Base-by-base conservation (phyloP, 2,329 filamentous ascomycete genomes). In the Calonectria pteridis region DNA sequence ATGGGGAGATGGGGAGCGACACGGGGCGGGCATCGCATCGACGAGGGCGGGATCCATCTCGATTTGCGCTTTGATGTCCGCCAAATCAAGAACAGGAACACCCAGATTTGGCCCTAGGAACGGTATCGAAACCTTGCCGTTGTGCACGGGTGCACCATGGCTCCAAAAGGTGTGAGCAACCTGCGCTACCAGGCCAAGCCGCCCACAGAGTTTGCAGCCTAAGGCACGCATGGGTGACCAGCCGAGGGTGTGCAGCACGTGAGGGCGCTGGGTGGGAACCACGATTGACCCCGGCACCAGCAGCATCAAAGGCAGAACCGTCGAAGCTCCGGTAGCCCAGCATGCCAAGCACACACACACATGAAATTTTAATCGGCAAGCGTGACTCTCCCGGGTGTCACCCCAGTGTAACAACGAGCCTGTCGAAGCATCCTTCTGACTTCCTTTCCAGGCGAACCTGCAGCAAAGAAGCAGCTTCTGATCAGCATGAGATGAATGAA, bases 401-500 rank as follows among this genome's bases (percentile, higher is more conserved):
- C 65, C 37, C 13, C 35, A 64, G 31, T 67, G 68, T 53, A 51
- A 67, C 33, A 67, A 13, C 7, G 31, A 46, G 18, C 26, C 43
- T 31, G 20, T 46, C 37, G 29, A 51, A 40, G 23, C 18, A 68
- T 68, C 65, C 58, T 49, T 37, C 55, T 68, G 70, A 68, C 51
- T 59, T 50, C 67, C 49, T 20, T 35, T 69, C 67, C 65, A 69
- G 49, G 65, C 46, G 62, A 31, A 40, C 58, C n/a, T 37, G 49
- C 50, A 55, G 46, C 13, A 55, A 66, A 20, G 49, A 49, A 37
- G 64, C 53, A 29, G 55, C 49, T 26, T 43, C 55, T 29, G 70
- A 72, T 72, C 65, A 65, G 65, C 53, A 50, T 67, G 65, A 40
- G 35, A 55, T 55, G 28, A 51, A 55, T 55, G 28, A 51, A 37